These are phyloP conservation scores for Chloris gayana DNA, from an alignment of 176 grass and related monocot species.

Conservation along the genomic window DNA sequence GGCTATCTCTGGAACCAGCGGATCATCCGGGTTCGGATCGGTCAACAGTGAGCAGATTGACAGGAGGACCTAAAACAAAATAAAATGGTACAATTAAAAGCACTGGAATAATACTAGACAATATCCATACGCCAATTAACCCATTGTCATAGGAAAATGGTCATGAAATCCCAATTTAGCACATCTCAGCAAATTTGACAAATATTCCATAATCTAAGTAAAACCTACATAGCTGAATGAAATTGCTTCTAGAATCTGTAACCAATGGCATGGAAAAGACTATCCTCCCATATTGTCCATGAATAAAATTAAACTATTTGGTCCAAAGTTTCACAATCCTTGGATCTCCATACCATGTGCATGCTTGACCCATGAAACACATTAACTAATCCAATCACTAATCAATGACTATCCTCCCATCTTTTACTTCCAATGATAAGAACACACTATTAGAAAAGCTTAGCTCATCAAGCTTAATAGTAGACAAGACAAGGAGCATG, in stretches of 20 bases:
- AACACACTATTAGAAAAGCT: not conserved
- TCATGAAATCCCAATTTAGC: not conserved
- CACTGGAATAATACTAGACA: not conserved
- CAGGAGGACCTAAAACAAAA: constrained; percentile 54
- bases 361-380: not conserved
- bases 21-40: constrained; percentile 75
- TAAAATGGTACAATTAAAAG: not conserved
- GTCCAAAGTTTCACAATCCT: not conserved
- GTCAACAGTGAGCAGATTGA: constrained; percentile 78
- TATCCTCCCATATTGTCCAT: not conserved
- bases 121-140: not conserved
- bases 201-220: not conserved
- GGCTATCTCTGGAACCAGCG: constrained; percentile 77
- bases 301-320: not conserved
- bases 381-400: not conserved
- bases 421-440: not conserved
- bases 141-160: not conserved
- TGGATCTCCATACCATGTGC: not conserved
- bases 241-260: not conserved
- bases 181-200: not conserved
- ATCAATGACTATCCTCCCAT: not conserved
- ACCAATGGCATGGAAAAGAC: not conserved
- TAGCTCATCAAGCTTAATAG: not conserved
- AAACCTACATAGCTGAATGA: not conserved
- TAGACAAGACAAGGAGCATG: too few species aligned